Evolutionary conservation across 495 filamentous ascomycete genomes (phyloP).

Genomic region (Parmelia sp.): DNA sequence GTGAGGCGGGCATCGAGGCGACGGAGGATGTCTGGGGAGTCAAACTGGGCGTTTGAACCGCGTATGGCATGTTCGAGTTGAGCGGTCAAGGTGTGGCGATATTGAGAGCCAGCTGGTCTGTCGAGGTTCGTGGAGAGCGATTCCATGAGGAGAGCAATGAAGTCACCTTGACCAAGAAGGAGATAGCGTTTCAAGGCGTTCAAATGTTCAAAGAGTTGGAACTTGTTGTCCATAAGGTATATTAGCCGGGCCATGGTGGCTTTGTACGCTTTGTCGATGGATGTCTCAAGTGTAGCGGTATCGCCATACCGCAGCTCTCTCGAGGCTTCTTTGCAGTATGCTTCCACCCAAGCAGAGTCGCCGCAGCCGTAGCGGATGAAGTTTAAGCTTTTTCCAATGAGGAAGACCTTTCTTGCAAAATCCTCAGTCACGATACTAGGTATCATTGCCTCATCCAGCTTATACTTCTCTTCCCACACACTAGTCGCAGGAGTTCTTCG

Average conservation of each 20-base stretch:
- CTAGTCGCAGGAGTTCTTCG: conserved; percentile 69
- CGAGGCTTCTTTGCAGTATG: conserved; percentile 88
- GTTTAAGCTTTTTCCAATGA: conserved; percentile 96
- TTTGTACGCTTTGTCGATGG: conserved; percentile 95
- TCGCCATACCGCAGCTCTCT: conserved; percentile 92
- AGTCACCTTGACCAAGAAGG: conserved; percentile 91
- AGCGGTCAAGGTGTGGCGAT: conserved; percentile 90
- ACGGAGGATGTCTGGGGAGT: conserved; percentile 84
- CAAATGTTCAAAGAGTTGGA: conserved; percentile 88
- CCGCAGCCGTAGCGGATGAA: conserved; percentile 95
- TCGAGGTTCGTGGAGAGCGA: conserved; percentile 87
- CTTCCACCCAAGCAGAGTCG: conserved; percentile 92
- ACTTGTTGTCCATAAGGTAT: conserved; percentile 85
- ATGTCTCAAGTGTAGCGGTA: conserved; percentile 81
- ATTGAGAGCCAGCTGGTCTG: conserved; percentile 89
- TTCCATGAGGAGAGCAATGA: conserved; percentile 96
- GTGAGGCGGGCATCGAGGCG: conserved; percentile 94
- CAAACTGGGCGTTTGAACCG: conserved; percentile 93
- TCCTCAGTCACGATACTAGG: conserved; percentile 87
- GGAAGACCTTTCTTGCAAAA: conserved; percentile 90
- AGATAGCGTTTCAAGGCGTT: conserved; percentile 91
- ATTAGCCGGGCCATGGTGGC: conserved; percentile 96
- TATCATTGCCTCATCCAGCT: conserved; percentile 74
- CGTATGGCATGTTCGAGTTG: conserved; percentile 97
- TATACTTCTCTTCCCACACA: conserved; percentile 98